A percentile compares a stretch with the other conserved stretches of the same genome.
Conservation (phyloP, 768 basidiomycete genomes). For the Boletus sensibilis region DNA sequence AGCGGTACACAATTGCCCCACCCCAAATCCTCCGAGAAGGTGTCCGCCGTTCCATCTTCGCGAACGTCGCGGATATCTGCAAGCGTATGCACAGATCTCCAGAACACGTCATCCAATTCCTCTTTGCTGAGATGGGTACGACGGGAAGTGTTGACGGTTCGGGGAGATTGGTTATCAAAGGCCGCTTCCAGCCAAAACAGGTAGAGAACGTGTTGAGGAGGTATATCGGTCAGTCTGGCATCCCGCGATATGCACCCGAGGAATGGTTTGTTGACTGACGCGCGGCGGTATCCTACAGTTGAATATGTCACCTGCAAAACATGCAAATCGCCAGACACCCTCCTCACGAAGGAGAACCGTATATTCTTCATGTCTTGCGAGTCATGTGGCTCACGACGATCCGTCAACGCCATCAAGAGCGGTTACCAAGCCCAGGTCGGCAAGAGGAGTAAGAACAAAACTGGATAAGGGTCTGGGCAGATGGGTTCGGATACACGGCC, state of each 20-base stretch:
- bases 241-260: background rate
- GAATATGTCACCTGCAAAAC: conserved; percentile 99
- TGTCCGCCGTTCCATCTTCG: conserved; percentile 96
- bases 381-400: conserved; percentile 85
- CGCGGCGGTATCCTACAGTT: conserved; percentile 44
- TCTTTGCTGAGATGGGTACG: conserved; percentile 98
- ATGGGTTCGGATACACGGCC: conserved; percentile 1
- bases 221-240: conserved; percentile 77
- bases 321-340: conserved; percentile 97
- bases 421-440: conserved; percentile 97
- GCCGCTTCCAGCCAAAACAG: conserved; percentile 97
- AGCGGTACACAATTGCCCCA: conserved; percentile 96
- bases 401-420: conserved; percentile 96
- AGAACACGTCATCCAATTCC: conserved; percentile 95
- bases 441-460: conserved; percentile 81
- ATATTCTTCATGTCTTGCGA: conserved; percentile 98
- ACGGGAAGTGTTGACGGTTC: conserved; percentile 93
- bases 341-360: conserved; percentile 96
- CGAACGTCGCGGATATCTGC: conserved; percentile 96
- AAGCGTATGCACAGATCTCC: conserved; percentile 97
- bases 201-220: conserved; percentile 95
- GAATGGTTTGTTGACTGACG: background rate
- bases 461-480: conserved; percentile 48
- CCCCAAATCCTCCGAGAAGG: conserved; percentile 93
- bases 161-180: conserved; percentile 92